Conservation (phyloP, 1,284 basidiomycete genomes). For the Cystobasidiaceae sp. region DNA sequence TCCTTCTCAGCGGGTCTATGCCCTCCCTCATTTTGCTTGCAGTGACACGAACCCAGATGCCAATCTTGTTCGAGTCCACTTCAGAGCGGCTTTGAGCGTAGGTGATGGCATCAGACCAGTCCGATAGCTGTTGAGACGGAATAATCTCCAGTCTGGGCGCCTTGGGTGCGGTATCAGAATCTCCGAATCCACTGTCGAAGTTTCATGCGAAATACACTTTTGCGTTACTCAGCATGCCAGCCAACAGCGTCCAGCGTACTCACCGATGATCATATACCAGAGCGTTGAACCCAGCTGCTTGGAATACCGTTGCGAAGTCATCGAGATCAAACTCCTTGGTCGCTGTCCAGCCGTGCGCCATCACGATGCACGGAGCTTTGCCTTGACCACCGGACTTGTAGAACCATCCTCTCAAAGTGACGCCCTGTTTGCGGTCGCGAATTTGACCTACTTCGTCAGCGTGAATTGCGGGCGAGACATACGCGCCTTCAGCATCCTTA, state of each 20-base stretch:
- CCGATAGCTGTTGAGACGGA: conserved; percentile 1
- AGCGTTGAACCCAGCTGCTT: background rate
- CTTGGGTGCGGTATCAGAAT: background rate
- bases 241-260: too few species aligned
- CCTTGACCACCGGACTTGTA: background rate
- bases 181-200: background rate
- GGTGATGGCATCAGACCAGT: conserved; percentile 3
- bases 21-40: too few species aligned
- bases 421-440: background rate
- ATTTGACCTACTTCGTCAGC: background rate
- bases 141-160: conserved; percentile 8
- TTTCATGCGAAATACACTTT: background rate
- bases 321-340: conserved; percentile 10
- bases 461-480: too few species aligned
- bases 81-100: conserved; percentile 1
- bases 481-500: too few species aligned
- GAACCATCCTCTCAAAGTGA: conserved; percentile 5
- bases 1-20: too few species aligned
- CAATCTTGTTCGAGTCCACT: background rate
- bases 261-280: conserved; percentile 17
- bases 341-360: conserved; percentile 10
- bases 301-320: conserved; percentile 5
- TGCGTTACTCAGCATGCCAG: background rate
- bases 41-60: background rate
- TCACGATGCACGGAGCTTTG: conserved; percentile 14